Percentiles rank a stretch among this genome's conserved stretches.
phyloP scores from a whole-genome alignment of 176 grass and related monocot species.

The Musa troglodytarum region DNA sequence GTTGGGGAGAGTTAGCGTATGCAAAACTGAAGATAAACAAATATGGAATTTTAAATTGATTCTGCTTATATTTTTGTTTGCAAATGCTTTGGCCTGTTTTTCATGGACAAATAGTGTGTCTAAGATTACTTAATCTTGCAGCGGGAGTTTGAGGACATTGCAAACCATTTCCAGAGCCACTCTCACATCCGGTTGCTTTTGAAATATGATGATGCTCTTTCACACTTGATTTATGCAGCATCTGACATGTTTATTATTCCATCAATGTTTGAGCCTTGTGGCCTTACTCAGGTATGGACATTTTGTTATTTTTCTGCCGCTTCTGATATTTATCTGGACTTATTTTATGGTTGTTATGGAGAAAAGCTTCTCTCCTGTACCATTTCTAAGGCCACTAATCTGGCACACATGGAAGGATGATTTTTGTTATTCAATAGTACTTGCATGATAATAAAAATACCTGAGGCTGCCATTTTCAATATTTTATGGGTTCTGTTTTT shows the following conservation, averaged over 20 bases:
- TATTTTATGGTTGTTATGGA: not conserved
- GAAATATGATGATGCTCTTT: conserved; percentile 87
- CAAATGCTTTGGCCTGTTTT: not conserved
- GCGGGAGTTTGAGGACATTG: conserved; percentile 88
- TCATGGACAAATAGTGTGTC: not conserved
- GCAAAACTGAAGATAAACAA: not conserved
- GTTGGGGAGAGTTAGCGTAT: too few species aligned
- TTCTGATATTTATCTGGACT: not conserved
- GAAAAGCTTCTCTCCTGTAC: not conserved
- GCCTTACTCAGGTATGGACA: conserved; percentile 79
- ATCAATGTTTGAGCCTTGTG: conserved; percentile 96
- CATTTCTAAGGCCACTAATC: too few species aligned
- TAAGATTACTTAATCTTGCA: conserved; percentile 29
- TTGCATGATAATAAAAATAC: not conserved
- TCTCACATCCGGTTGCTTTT: conserved; percentile 55
- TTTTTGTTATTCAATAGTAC: too few species aligned
- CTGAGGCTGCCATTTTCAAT: not conserved
- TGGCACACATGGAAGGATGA: too few species aligned
- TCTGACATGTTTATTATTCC: conserved; percentile 98
- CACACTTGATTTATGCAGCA: conserved; percentile 88
- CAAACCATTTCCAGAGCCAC: conserved; percentile 60
- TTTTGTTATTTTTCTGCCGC: not conserved
- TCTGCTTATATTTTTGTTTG: not conserved
- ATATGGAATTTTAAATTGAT: not conserved
- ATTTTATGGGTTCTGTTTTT: not conserved